These are phyloP conservation scores for Botrytis squamosa DNA, from an alignment of 2,329 filamentous ascomycete genomes.

Conservation along the genomic window DNA sequence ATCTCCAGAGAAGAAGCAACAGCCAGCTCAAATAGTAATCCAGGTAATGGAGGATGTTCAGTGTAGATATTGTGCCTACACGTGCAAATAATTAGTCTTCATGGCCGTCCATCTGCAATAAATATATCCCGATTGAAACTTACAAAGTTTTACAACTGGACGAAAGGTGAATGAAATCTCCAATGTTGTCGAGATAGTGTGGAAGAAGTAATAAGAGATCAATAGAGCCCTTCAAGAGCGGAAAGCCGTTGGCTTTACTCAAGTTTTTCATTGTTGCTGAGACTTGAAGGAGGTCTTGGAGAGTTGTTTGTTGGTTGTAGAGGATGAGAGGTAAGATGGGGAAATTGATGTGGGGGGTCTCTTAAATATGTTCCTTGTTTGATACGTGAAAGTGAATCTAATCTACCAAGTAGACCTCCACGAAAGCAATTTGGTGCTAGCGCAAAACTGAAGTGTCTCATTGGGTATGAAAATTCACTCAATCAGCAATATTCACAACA, in stretches of 20 bases:
- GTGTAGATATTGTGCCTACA: background rate
- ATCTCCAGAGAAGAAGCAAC: too few relatives aligned
- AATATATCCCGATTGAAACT: background rate
- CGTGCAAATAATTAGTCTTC: background rate
- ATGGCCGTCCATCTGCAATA: accelerated
- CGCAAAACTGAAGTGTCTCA: background rate
- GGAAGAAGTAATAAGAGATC: background rate
- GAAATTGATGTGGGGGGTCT: accelerated
- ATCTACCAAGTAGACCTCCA: background rate
- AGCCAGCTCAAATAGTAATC: background rate
- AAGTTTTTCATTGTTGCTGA: background rate
- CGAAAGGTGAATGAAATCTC: background rate
- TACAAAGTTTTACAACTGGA: background rate
- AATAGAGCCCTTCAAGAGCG: background rate
- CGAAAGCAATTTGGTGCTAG: background rate
- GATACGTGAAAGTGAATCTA: background rate
- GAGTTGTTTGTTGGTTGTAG: background rate
- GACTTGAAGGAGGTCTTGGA: accelerated
- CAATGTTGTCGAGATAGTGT: background rate
- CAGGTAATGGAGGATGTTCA: background rate
- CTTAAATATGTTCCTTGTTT: accelerated
- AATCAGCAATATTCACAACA: too few relatives aligned
- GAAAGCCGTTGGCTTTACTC: background rate
- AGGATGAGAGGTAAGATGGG: accelerated
- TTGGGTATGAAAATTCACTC: too few relatives aligned